Evolutionary conservation across 2,329 filamentous ascomycete species (phyloP), one percentile per base, ranked within the genome.

Genomic region (Penicillium sp.): DNA sequence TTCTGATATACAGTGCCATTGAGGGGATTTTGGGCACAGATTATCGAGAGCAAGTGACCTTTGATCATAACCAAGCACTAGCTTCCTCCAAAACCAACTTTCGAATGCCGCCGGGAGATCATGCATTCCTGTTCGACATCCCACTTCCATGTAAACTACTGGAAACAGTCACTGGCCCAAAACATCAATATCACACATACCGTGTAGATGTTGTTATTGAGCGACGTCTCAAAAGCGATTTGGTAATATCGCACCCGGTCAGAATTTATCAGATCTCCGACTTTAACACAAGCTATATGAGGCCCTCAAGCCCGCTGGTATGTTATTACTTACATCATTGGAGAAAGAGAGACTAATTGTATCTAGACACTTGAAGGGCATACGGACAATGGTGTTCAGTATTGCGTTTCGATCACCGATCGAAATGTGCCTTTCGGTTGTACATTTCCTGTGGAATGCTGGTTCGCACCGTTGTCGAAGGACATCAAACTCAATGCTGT

Each of bases 51-150:
- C 29, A 55, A 11, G 34, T 45, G 5, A 65, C 61, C 10, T 56
- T 57, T 22, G 53, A 49, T 14, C 46, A 31, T n/a, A 50, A 52
- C 2, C 60, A 60, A 14, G 18, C 49, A 3, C 40, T 64, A 5
- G 63, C 58, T 4, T 52, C 54, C 5, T 60, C 61, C 1, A 56
- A 57, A 45, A 58, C 47, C 16, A 55, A 43, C 16, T 64, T 65
- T 39, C 52, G 16, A 43, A 47, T 64, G 40, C 54, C 60, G 1
- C 48, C 53, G 6, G 63, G 63, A 8, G 29, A 60, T 18, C 59
- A 65, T 29, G 53, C 59, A n/a, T 64, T 65, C 13, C 50, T 58
- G 9, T 62, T 65, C 39, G 44, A 53, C 4, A 56, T 65, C 13
- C 50, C 60, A 2, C 24, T 65, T 8, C 22, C 54, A 10, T 42